Evolutionary conservation across 208 protist species (phyloP).

Genomic region (Trypanosoma grayi): DNA sequence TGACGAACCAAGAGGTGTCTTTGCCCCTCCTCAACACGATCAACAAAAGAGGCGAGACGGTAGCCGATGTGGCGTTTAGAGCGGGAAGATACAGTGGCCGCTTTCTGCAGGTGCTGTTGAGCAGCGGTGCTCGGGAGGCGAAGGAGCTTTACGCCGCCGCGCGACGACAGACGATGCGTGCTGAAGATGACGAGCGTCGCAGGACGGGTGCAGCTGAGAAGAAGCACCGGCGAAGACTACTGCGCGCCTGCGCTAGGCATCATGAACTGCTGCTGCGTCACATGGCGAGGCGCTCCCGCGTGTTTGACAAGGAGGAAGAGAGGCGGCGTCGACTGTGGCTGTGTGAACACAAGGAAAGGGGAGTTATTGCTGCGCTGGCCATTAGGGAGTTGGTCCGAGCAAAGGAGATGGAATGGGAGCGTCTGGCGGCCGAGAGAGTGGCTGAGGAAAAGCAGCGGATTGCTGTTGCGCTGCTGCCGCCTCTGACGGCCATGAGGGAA

Average conservation of each 20-base stretch:
- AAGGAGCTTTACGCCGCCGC: neutral
- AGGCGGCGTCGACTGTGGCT: conserved; percentile 9
- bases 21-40: conserved; percentile 29
- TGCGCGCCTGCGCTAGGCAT: neutral
- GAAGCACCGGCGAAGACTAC: neutral
- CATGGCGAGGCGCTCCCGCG: neutral
- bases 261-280: neutral
- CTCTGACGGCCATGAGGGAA: too few relatives aligned
- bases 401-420: neutral
- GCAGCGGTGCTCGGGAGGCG: conserved; percentile 23
- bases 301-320: conserved; percentile 1
- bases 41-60: conserved; percentile 29
- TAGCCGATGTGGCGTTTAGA: conserved; percentile 41
- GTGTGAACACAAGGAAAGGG: neutral
- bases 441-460: neutral
- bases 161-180: neutral
- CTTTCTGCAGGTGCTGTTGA: conserved; percentile 38
- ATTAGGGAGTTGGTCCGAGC: neutral
- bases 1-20: conserved; percentile 24
- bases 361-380: neutral
- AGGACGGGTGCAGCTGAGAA: neutral
- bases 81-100: conserved; percentile 12
- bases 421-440: neutral
- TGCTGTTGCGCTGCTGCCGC: neutral
- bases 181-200: neutral